Conservation (phyloP, 2,329 filamentous ascomycete species). For the Chaetomiaceae sp. region DNA sequence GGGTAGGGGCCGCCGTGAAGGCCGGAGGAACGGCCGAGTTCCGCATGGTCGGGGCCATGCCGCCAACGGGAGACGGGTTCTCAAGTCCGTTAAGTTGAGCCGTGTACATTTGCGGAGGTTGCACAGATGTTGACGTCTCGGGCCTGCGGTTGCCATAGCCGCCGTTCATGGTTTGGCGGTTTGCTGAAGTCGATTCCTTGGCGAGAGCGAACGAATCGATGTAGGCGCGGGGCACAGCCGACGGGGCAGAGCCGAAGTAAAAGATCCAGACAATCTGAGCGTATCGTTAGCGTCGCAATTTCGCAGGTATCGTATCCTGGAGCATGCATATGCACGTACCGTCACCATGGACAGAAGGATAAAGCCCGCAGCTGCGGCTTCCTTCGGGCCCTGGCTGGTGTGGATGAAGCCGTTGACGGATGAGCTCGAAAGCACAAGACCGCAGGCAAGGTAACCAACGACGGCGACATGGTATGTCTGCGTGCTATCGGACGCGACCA, state of each 20-base stretch:
- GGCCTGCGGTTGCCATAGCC: conserved; percentile 69
- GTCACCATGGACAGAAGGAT: conserved; percentile 90
- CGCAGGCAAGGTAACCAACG: conserved; percentile 79
- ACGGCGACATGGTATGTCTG: conserved; percentile 90
- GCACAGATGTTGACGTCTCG: conserved; percentile 73
- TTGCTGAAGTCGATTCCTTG: conserved; percentile 69
- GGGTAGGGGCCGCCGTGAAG: conserved; percentile 29
- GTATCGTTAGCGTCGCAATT: conserved; percentile 1
- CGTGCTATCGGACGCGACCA: conserved; percentile 77
- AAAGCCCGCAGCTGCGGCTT: conserved; percentile 87
- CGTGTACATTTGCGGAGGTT: conserved; percentile 94
- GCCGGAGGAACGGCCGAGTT: conserved; percentile 40
- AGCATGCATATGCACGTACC: conserved; percentile 43
- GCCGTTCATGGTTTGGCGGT: conserved; percentile 67
- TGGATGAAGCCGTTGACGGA: conserved; percentile 85
- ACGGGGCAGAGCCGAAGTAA: conserved; percentile 92
- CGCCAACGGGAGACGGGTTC: conserved; percentile 80
- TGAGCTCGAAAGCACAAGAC: conserved; percentile 78
- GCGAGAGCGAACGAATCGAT: conserved; percentile 93
- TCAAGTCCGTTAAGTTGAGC: conserved; percentile 94
- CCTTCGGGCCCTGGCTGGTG: conserved; percentile 62
- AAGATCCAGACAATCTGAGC: conserved; percentile 95
- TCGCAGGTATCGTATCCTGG: not conserved
- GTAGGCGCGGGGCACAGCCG: conserved; percentile 79
- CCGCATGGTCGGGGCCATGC: conserved; percentile 50